Evolutionary conservation across 2,329 filamentous ascomycete species (phyloP).

Genomic region (Torrubiella hemipterigena): DNA sequence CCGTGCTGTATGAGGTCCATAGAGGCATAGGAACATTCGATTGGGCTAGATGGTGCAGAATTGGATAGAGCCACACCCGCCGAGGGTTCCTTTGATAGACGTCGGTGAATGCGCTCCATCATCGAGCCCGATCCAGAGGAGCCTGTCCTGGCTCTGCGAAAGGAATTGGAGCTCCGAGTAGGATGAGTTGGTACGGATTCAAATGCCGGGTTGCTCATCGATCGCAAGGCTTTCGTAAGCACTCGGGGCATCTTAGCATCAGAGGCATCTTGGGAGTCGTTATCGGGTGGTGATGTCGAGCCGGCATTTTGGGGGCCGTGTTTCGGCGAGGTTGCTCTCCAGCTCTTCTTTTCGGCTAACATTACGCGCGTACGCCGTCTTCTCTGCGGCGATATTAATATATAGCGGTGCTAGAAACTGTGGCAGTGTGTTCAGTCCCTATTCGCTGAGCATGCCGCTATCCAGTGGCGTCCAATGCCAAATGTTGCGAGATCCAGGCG

Average conservation of each 20-base stretch:
- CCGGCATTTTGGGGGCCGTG: too few species aligned
- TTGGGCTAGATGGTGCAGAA: conserved; percentile 12
- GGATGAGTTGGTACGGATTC: conserved; percentile 22
- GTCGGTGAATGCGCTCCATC: conserved; percentile 27
- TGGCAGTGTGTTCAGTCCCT: too few species aligned
- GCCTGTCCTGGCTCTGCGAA: conserved; percentile 23
- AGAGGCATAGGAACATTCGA: conserved; percentile 19
- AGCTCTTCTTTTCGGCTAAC: too few species aligned
- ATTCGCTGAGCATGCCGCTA: too few species aligned
- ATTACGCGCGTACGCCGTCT: too few species aligned
- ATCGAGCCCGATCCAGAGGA: conserved; percentile 26
- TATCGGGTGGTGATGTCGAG: conserved; percentile 1
- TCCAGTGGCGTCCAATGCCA: too few species aligned
- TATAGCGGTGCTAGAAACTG: too few species aligned
- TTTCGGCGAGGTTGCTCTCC: too few species aligned
- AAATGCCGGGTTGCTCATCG: conserved; percentile 26
- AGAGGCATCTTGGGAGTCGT: neutral
- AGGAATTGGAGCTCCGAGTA: conserved; percentile 18
- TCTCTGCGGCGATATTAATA: too few species aligned
- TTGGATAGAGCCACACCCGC: conserved; percentile 18
- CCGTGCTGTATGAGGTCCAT: conserved; percentile 33
- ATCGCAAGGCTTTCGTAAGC: conserved; percentile 24
- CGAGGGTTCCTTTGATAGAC: conserved; percentile 24
- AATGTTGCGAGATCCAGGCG: too few species aligned
- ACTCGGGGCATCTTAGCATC: conserved; percentile 22